Conservation (phyloP, 2,329 filamentous ascomycete species). For the Xylariales sp. region DNA sequence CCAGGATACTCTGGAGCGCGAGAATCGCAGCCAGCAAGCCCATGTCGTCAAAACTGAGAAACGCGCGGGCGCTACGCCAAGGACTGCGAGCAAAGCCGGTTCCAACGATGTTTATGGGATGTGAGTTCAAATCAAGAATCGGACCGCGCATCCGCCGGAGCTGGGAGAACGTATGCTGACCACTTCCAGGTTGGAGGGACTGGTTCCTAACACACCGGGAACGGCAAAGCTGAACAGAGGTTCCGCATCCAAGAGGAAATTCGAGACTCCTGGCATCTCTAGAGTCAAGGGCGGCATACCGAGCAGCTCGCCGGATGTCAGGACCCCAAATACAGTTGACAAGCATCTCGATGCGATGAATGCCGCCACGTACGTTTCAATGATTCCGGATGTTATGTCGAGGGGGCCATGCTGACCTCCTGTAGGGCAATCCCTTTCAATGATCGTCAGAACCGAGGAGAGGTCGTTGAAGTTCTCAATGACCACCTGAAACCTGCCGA, state of each 20-base stretch:
- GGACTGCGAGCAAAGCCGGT: conserved; percentile 47
- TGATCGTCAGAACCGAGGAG: conserved; percentile 73
- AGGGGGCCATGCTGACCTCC: too few relatives aligned
- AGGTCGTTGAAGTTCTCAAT: conserved; percentile 81
- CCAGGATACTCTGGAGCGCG: conserved; percentile 78
- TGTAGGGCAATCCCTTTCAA: conserved; percentile 63
- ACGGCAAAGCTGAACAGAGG: conserved; percentile 38
- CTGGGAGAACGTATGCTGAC: background rate
- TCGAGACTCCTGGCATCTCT: conserved; percentile 43
- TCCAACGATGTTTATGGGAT: conserved; percentile 83
- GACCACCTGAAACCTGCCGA: conserved; percentile 63
- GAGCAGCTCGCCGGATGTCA: conserved; percentile 40
- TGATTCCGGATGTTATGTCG: too few relatives aligned
- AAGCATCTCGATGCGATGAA: conserved; percentile 34
- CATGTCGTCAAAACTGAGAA: conserved; percentile 58
- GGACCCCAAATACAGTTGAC: conserved; percentile 34
- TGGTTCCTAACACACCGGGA: conserved; percentile 50
- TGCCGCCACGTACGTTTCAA: conserved; percentile 32
- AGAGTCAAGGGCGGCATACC: conserved; percentile 38
- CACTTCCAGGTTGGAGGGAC: conserved; percentile 53
- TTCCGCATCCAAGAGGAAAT: conserved; percentile 28
- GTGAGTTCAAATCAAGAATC: too few relatives aligned
- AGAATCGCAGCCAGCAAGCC: conserved; percentile 58
- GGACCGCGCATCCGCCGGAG: background rate
- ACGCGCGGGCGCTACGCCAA: conserved; percentile 58